These are phyloP conservation scores for Curvularia hawaiiensis DNA, from an alignment of 2,329 filamentous ascomycete species.

Conservation along the genomic window DNA sequence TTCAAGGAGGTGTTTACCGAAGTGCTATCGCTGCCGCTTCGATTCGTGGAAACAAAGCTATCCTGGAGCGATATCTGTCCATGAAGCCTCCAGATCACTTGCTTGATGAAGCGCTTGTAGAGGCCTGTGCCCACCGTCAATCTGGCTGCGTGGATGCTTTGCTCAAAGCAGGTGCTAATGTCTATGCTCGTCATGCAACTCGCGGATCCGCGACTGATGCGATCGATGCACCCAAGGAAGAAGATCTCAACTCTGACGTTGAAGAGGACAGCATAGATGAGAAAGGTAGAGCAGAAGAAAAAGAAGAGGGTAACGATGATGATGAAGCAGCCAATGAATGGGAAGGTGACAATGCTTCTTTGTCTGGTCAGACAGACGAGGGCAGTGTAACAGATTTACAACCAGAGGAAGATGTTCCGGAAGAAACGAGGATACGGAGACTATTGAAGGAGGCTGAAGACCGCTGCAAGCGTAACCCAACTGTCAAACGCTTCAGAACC, in stretches of 20 bases:
- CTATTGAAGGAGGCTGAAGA: conserved; percentile 27
- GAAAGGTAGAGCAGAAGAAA: background rate
- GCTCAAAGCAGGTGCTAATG: conserved; percentile 27
- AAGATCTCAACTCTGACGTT: conserved; percentile 27
- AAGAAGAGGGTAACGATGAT: background rate
- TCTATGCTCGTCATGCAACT: conserved; percentile 22
- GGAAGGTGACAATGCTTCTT: conserved; percentile 22
- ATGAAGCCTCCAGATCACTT: conserved; percentile 25
- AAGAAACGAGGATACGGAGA: conserved; percentile 29
- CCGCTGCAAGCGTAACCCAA: conserved; percentile 30
- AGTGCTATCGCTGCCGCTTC: conserved; percentile 29
- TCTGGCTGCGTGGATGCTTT: conserved; percentile 24
- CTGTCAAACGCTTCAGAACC: conserved; percentile 25
- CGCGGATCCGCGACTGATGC: conserved; percentile 21
- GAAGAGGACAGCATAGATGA: conserved; percentile 7
- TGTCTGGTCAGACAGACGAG: conserved; percentile 16
- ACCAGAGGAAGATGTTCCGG: conserved; percentile 21
- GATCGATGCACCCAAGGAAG: conserved; percentile 15
- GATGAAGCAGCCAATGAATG: conserved; percentile 19
- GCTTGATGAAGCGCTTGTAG: conserved; percentile 30
- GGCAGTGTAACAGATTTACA: conserved; percentile 27
- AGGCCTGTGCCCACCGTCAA: conserved; percentile 29
- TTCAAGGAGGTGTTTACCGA: conserved; percentile 23
- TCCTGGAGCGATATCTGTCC: conserved; percentile 23
- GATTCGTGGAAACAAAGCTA: conserved; percentile 21